These are phyloP conservation scores for Phytophthora idaei DNA, from an alignment of 352 stramenopile genomes.

Conservation along the genomic window DNA sequence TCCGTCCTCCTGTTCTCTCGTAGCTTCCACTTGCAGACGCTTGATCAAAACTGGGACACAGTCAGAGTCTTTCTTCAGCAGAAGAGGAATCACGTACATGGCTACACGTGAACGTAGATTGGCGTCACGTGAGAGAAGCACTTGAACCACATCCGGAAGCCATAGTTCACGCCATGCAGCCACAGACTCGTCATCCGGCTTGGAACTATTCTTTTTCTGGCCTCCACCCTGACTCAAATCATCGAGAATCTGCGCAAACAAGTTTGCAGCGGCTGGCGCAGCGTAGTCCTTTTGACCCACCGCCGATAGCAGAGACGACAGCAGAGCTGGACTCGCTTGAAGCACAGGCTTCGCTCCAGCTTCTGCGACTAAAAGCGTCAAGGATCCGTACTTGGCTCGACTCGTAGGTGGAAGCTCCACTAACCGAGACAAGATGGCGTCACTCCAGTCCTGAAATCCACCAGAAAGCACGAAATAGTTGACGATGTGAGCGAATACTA, in stretches of 20 bases:
- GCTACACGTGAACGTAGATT: slow-evolving; percentile 68
- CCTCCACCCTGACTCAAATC: slow-evolving; percentile 24
- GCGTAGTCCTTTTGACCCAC: slow-evolving; percentile 79
- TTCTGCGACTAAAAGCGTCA: slow-evolving; percentile 59
- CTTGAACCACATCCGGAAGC: slow-evolving; percentile 59
- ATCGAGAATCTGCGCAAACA: slow-evolving; percentile 80
- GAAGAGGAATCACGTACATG: slow-evolving; percentile 76
- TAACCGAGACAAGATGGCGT: slow-evolving; percentile 48
- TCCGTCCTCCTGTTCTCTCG: slow-evolving; percentile 11
- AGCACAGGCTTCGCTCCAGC: slow-evolving; percentile 55
- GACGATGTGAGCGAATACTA: slow-evolving; percentile 80
- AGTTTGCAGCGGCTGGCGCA: slow-evolving; percentile 57
- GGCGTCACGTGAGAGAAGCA: slow-evolving; percentile 55
- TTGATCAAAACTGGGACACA: slow-evolving; percentile 61
- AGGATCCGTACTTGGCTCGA: slow-evolving; percentile 71
- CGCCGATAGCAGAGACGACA: slow-evolving; percentile 62
- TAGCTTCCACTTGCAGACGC: slow-evolving; percentile 42
- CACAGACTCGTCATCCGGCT: slow-evolving; percentile 29
- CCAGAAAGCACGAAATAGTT: slow-evolving; percentile 54
- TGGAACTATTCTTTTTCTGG: slow-evolving; percentile 18
- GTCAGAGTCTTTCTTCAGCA: slow-evolving; percentile 71
- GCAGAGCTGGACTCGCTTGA: slow-evolving; percentile 45
- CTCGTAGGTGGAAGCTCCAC: slow-evolving; percentile 65
- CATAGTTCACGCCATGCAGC: slow-evolving; percentile 51
- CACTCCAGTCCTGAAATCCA: slow-evolving; percentile 57